Conservation (phyloP, 768 basidiomycete genomes). For the Kockovaella imperatae region DNA sequence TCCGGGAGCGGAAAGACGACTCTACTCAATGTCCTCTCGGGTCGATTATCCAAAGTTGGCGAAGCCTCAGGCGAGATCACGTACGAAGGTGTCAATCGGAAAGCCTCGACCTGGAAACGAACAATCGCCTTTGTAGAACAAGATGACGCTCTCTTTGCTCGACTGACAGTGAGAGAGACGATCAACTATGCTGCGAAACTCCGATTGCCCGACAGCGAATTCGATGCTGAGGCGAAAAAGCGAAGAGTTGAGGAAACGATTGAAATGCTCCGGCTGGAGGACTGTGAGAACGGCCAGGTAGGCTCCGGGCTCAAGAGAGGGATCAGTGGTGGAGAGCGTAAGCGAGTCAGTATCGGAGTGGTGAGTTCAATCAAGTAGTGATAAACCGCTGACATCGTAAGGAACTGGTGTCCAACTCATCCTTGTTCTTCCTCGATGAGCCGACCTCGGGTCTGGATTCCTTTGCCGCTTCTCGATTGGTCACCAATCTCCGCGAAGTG, state of each 20-base stretch:
- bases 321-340: conserved; percentile 4
- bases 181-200: background rate
- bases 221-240: background rate
- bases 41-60: conserved; percentile 1
- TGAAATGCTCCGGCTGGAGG: conserved; percentile 2
- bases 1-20: conserved; percentile 41
- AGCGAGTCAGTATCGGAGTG: background rate
- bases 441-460: conserved; percentile 66
- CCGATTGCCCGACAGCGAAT: background rate
- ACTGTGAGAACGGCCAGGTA: background rate
- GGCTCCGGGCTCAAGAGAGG: background rate
- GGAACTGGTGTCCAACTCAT: conserved; percentile 50
- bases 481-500: no score
- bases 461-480: no score
- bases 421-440: conserved; percentile 75
- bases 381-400: background rate
- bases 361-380: background rate
- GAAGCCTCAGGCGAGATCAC: background rate
- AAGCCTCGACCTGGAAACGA: conserved; percentile 3
- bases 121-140: conserved; percentile 3
- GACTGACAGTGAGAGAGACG: conserved; percentile 3
- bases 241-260: background rate
- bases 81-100: background rate
- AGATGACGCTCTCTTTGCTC: conserved; percentile 4
- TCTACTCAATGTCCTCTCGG: conserved; percentile 34